These are phyloP conservation scores for Phoma sp. DNA, from an alignment of 2,329 filamentous ascomycete genomes.

Conservation along the genomic window DNA sequence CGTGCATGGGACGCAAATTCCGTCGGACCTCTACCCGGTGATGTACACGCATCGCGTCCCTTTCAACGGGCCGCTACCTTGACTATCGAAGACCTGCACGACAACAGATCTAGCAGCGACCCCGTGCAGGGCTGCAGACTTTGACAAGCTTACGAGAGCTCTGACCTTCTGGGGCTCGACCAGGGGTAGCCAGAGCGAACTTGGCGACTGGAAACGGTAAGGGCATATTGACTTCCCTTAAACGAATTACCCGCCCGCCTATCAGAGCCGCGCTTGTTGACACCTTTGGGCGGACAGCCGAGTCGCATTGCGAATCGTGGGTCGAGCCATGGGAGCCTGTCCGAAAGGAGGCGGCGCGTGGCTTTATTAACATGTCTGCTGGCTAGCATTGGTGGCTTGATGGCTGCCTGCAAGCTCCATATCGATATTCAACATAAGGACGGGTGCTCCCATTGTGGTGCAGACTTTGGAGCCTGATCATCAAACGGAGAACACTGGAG, in stretches of 20 bases:
- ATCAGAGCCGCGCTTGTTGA: constrained; percentile 22
- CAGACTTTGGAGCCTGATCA: constrained; percentile 23
- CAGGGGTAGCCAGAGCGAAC: constrained; percentile 1
- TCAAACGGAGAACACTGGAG: constrained; percentile 21
- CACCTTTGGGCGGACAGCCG: constrained; percentile 8
- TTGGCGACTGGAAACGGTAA: constrained; percentile 12
- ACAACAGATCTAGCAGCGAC: constrained; percentile 13
- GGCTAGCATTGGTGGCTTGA: constrained; percentile 31
- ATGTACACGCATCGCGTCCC: constrained; percentile 11
- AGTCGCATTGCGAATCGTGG: constrained; percentile 26
- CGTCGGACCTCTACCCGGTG: constrained; percentile 4
- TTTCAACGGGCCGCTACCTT: constrained; percentile 16
- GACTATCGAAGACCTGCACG: constrained; percentile 17
- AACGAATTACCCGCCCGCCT: constrained; percentile 15
- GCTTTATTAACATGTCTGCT: constrained; percentile 34
- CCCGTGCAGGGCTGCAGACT: constrained; percentile 20
- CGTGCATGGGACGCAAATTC: background rate
- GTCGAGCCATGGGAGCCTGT: constrained; percentile 25
- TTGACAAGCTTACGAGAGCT: constrained; percentile 12
- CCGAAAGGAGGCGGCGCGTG: constrained; percentile 29
- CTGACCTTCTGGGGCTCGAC: constrained; percentile 10
- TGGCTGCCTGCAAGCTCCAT: constrained; percentile 28
- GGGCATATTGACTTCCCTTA: constrained; percentile 15
- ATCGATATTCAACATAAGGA: constrained; percentile 38
- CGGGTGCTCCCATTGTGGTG: constrained; percentile 28